Percentiles rank a stretch among this genome's conserved stretches.
Conservation (phyloP, 1,139 yeast species). For the Candida neerlandica region DNA sequence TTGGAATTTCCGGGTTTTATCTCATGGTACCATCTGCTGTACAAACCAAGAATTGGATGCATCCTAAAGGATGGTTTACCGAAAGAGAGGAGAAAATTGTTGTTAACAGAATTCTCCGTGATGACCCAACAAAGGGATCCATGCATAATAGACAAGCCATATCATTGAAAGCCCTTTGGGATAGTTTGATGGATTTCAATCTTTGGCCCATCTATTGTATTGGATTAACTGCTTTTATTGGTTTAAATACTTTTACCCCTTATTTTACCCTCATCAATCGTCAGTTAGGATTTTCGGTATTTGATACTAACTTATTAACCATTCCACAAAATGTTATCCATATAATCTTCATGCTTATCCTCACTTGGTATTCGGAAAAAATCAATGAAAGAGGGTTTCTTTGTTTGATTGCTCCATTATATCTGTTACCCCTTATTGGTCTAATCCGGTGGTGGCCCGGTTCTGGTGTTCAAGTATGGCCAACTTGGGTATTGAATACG, state of each 20-base stretch:
- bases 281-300: constrained; percentile 56
- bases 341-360: constrained; percentile 33
- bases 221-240: constrained; percentile 51
- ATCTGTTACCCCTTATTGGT: constrained; percentile 39
- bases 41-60: constrained; percentile 53
- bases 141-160: constrained; percentile 46
- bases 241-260: constrained; percentile 31
- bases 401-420: constrained; percentile 38
- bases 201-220: constrained; percentile 60
- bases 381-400: constrained; percentile 37
- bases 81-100: constrained; percentile 63
- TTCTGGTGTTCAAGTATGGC: constrained; percentile 49
- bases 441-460: constrained; percentile 55
- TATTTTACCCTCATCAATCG: constrained; percentile 39
- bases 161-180: constrained; percentile 36
- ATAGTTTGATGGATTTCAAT: constrained; percentile 53
- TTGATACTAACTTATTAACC: constrained; percentile 55
- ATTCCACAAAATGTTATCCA: constrained; percentile 39
- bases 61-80: constrained; percentile 65
- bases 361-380: constrained; percentile 45
- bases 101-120: constrained; percentile 62
- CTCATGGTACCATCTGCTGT: constrained; percentile 63
- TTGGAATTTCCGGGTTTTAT: constrained; percentile 56
- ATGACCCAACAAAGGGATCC: constrained; percentile 71
- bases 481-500: constrained; percentile 52